Conservation (phyloP, 176 grass and related monocot species). For the Puccinellia tenuiflora region DNA sequence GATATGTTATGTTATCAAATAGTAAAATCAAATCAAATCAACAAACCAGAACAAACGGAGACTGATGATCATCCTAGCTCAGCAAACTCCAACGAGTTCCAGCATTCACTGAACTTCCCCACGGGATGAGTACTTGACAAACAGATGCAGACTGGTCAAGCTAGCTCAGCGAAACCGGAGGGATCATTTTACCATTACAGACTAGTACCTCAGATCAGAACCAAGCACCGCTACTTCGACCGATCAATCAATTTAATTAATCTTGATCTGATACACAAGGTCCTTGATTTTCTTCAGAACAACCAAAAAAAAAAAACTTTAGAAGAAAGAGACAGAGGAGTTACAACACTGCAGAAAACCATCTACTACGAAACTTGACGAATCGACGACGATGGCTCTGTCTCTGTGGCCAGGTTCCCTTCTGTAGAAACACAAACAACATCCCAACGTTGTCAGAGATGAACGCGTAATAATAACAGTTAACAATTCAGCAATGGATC, state of each 20-base stretch:
- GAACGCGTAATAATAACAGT: background rate
- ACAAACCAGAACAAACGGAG: background rate
- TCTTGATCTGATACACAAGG: background rate
- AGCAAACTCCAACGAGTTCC: background rate
- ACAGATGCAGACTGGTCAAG: background rate
- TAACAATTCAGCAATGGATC: too few relatives aligned
- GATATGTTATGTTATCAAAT: background rate
- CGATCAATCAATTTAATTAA: conserved; percentile 2
- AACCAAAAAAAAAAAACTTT: background rate
- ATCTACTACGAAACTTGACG: conserved; percentile 18
- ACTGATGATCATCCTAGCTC: too few relatives aligned
- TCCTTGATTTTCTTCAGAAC: background rate
- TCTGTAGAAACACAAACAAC: background rate
- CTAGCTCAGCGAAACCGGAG: background rate
- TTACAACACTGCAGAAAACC: background rate
- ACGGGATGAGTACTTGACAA: background rate
- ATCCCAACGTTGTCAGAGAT: background rate
- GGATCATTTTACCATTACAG: background rate
- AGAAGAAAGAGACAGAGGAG: background rate
- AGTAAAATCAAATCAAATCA: background rate
- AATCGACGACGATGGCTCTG: conserved; percentile 7
- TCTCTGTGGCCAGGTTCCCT: background rate
- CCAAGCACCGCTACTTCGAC: background rate
- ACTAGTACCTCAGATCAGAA: background rate
- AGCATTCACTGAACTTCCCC: background rate